phyloP scores from a whole-genome alignment of 225 moss, liverwort and hornwort genomes.

The Physcomitrellopsis africana region DNA sequence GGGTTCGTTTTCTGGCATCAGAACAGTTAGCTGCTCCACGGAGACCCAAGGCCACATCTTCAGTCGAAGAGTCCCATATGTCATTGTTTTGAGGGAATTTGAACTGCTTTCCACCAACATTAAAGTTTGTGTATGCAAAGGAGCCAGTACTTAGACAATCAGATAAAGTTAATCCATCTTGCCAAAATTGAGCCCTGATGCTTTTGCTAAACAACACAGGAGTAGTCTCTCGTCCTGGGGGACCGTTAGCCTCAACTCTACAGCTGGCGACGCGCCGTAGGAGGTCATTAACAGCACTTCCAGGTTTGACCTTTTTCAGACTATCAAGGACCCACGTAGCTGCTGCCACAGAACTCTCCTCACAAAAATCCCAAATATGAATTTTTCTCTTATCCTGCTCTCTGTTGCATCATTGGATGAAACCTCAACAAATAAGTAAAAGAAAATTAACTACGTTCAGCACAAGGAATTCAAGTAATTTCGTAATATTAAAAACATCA shows the following conservation, averaged over 20 bases:
- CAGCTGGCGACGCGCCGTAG: constrained; percentile 29
- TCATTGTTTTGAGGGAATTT: constrained; percentile 34
- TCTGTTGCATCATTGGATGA: constrained; percentile 40
- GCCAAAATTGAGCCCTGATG: constrained; percentile 51
- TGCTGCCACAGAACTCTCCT: constrained; percentile 67
- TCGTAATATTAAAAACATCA: background rate
- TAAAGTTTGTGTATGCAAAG: constrained; percentile 37
- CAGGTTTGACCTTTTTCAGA: constrained; percentile 47
- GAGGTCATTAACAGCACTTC: constrained; percentile 37
- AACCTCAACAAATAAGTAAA: background rate
- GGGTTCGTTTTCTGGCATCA: constrained; percentile 70
- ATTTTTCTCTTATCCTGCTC: constrained; percentile 51
- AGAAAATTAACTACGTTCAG: constrained; percentile 5
- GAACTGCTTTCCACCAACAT: constrained; percentile 21
- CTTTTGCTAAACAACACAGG: constrained; percentile 45
- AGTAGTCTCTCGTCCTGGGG: constrained; percentile 19
- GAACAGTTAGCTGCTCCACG: constrained; percentile 85
- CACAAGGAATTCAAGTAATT: background rate
- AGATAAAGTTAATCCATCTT: constrained; percentile 39
- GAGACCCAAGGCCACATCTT: constrained; percentile 72
- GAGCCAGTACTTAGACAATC: constrained; percentile 41
- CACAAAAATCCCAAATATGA: constrained; percentile 86
- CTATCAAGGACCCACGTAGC: constrained; percentile 65
- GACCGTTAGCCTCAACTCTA: constrained; percentile 17
- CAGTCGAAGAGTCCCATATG: constrained; percentile 49